Conservation (phyloP, 345 rosid genomes). For the Barbarea vulgaris region DNA sequence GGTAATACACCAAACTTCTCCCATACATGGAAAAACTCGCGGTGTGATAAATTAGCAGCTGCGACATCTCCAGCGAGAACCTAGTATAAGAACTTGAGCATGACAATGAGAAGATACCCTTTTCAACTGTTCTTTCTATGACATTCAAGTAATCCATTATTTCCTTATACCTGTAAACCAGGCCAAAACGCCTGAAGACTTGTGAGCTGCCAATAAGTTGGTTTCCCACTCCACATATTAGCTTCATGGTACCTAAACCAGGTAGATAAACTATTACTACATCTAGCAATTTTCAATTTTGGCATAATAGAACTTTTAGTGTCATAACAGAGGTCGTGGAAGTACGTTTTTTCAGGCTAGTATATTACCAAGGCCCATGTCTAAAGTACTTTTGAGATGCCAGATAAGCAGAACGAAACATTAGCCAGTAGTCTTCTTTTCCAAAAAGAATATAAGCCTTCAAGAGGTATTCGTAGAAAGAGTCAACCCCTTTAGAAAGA, state of each 20-base stretch:
- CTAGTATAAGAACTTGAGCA: constrained; percentile 48
- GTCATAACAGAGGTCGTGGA: constrained; percentile 20
- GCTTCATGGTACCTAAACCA: constrained; percentile 91
- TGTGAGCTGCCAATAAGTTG: constrained; percentile 98
- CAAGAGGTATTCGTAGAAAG: constrained; percentile 90
- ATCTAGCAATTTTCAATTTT: constrained; percentile 3
- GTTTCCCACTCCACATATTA: constrained; percentile 93
- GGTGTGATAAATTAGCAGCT: constrained; percentile 92
- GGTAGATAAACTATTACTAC: constrained; percentile 23
- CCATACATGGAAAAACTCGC: constrained; percentile 87
- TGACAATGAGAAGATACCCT: constrained; percentile 33
- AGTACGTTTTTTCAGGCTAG: constrained; percentile 14
- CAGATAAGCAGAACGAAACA: constrained; percentile 91
- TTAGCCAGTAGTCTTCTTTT: constrained; percentile 94
- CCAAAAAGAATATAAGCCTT: constrained; percentile 95
- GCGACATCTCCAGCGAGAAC: constrained; percentile 92
- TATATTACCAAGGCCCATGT: constrained; percentile 87
- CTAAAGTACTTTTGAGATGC: constrained; percentile 92
- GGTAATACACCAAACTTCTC: constrained; percentile 88
- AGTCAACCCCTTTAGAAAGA: constrained; percentile 84
- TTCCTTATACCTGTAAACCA: constrained; percentile 76
- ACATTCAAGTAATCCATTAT: constrained; percentile 7
- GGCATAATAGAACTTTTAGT: neutral
- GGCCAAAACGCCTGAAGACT: constrained; percentile 99
- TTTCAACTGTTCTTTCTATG: constrained; percentile 7